phyloP scores from a whole-genome alignment of 2,329 filamentous ascomycete species.

The Parastagonospora nodorum region DNA sequence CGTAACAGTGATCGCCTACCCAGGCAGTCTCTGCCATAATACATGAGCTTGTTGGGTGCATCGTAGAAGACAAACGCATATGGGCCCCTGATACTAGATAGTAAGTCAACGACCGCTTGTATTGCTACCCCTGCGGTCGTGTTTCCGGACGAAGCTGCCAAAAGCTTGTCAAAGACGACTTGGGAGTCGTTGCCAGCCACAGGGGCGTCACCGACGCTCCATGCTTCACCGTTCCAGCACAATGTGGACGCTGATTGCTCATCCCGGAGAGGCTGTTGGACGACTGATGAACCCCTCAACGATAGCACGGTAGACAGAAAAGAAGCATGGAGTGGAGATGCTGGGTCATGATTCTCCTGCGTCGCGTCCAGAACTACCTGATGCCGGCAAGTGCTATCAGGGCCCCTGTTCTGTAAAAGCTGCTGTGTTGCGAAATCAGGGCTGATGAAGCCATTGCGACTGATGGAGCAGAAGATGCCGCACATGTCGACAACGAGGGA shows the following conservation, averaged over 20 bases:
- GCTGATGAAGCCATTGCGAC: conserved; percentile 26
- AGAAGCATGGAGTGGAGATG: conserved; percentile 54
- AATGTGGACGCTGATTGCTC: conserved; percentile 65
- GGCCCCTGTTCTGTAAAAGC: conserved; percentile 41
- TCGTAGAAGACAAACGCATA: conserved; percentile 91
- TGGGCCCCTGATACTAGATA: conserved; percentile 62
- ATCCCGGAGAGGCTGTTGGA: conserved; percentile 74
- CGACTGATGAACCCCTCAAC: conserved; percentile 75
- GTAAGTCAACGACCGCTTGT: conserved; percentile 20
- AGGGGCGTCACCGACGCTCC: conserved; percentile 67
- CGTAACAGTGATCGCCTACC: conserved; percentile 81
- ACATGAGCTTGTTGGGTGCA: conserved; percentile 64
- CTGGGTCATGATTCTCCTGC: neutral
- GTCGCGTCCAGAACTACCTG: conserved; percentile 15
- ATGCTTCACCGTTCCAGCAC: conserved; percentile 98
- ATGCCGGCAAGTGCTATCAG: conserved; percentile 32
- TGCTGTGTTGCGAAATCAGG: conserved; percentile 29
- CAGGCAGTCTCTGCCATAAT: conserved; percentile 84
- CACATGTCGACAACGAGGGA: conserved; percentile 34
- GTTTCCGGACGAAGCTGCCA: conserved; percentile 26
- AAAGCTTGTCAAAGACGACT: conserved; percentile 66
- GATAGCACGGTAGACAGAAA: conserved; percentile 89
- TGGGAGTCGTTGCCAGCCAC: conserved; percentile 81
- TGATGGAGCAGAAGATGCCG: conserved; percentile 60
- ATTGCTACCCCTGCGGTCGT: conserved; percentile 5